Conservation (phyloP, 257 asterid genomes). For the Solanum appendiculatum region DNA sequence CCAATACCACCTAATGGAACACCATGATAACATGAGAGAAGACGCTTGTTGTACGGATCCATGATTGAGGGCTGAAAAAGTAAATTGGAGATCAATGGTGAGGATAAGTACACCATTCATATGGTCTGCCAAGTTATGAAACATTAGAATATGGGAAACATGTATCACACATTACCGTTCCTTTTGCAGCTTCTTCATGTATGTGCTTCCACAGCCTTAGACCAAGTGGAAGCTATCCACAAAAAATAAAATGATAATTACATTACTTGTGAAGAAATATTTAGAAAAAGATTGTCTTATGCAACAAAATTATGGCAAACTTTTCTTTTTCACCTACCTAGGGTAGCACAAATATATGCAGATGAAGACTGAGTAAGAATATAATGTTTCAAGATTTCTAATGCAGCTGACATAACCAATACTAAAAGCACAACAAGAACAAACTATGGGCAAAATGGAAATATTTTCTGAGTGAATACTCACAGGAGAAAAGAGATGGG, state of each 20-base stretch:
- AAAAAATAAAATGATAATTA: neutral
- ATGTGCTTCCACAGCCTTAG: slow-evolving; percentile 25
- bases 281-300: neutral
- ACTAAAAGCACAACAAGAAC: neutral
- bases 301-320: neutral
- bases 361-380: neutral
- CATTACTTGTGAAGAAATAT: neutral
- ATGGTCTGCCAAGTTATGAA: neutral
- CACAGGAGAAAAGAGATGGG: neutral
- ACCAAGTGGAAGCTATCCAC: slow-evolving; percentile 34
- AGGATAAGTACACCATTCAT: slow-evolving; percentile 17
- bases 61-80: slow-evolving; percentile 44
- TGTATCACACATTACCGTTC: slow-evolving; percentile 26
- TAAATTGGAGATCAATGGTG: neutral
- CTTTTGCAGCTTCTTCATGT: slow-evolving; percentile 30
- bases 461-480: neutral
- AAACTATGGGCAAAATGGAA: neutral
- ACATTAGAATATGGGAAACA: neutral
- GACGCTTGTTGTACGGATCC: slow-evolving; percentile 74
- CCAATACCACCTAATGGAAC: slow-evolving; percentile 96
- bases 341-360: neutral
- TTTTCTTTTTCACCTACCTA: neutral
- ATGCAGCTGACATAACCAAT: neutral
- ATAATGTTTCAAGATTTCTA: neutral
- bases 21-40: slow-evolving; percentile 69